Evolutionary conservation across 2,329 filamentous ascomycete genomes (phyloP).

Genomic region (Colletotrichum gloeosporioides): DNA sequence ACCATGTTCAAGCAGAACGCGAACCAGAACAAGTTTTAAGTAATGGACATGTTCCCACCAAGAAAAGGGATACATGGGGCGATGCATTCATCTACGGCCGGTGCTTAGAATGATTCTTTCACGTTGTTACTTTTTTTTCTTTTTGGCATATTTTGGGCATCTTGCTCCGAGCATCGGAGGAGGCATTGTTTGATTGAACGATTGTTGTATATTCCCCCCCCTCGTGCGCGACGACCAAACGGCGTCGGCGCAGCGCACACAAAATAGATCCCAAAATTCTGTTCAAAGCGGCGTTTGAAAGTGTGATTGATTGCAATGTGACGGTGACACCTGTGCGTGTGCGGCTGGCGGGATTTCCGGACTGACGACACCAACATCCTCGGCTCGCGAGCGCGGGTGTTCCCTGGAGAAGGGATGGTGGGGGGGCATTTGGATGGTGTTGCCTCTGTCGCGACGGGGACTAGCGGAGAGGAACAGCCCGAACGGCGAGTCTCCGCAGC

Average conservation of each 20-base stretch:
- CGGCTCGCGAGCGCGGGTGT: not conserved
- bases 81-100: not conserved
- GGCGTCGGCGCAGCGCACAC: not conserved
- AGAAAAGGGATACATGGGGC: not conserved
- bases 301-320: not conserved
- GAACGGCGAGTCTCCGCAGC: not conserved
- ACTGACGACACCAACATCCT: not conserved
- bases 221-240: not conserved
- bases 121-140: not conserved
- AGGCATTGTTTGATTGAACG: not conserved
- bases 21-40: slow-evolving; percentile 24
- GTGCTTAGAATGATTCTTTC: not conserved
- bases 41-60: not conserved
- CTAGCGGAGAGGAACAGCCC: not conserved
- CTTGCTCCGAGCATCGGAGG: not conserved
- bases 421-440: not conserved
- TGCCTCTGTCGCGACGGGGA: not conserved
- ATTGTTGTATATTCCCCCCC: not conserved
- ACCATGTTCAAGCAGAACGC: slow-evolving; percentile 24
- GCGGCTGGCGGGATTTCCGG: not conserved
- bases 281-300: not conserved
- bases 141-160: not conserved
- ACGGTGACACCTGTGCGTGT: not conserved
- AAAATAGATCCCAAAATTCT: not conserved
- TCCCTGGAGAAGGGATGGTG: not conserved